Base-by-base conservation (phyloP, 225 moss, liverwort and hornwort genomes). In the Marchantia paleacea region DNA sequence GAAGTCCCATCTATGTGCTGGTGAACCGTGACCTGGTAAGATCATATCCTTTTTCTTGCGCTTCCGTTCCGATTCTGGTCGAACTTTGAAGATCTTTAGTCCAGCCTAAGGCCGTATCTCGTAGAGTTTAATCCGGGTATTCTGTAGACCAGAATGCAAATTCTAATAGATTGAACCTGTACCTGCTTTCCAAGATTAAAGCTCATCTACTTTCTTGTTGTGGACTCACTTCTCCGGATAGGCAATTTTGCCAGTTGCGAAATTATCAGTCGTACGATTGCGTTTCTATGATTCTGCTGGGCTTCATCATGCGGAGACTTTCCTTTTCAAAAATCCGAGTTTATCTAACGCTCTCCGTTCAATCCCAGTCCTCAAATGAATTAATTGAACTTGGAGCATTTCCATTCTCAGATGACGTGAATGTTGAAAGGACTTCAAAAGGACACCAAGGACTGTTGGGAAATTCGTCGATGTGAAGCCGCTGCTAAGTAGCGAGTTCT, bases 11-110 rank as follows among this genome's bases (percentile, higher is more conserved):
- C 4, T 86, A 77, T 69, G 63, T 83, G 58, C 66, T 86, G 50
- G 60, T 80, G 77, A 77, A 83, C 55, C 80, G 80, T 29, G 80
- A 80, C 52, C 68, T 86, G 80, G 86, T 86, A 83, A 48, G 83
- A 73, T 54, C 29, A 19, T 10, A 26, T 15, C 53, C 24, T 18
- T 13, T 16, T 78, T 10, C 65, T 22, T 26, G 12, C 30, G 51
- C 77, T 22, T 64, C 15, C 9, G 65, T 13, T 12, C 26, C 47
- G 47, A n/a, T 72, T 24, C 10, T 16, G 18, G 13, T 12, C 9
- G 18, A 50, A 24, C 48, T 52, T 19, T 52, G n/a, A 72, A 55
- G 55, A 55, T 75, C 19, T 57, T 10, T 75, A 7, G 15, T 70
- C 39, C 11, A 51, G 15, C 70, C 0, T 20, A 49, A 48, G 39